Evolutionary conservation across 2,329 filamentous ascomycete genomes (phyloP).

Genomic region (Fusarium sp.): DNA sequence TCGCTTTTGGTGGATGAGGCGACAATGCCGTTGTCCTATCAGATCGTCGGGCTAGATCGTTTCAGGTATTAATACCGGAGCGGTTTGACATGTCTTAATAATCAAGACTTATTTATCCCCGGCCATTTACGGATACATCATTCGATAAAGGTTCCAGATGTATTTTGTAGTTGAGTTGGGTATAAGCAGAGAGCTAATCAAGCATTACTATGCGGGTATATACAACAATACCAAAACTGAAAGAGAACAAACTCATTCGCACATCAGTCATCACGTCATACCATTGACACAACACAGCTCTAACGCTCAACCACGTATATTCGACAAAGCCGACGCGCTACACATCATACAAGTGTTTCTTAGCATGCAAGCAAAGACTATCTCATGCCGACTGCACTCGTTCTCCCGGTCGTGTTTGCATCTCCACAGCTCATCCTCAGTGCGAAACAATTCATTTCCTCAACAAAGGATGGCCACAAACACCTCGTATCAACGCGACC

Average conservation of each 20-base stretch:
- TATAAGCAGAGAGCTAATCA: neutral
- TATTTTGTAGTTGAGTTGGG: neutral
- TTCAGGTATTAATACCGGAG: constrained; percentile 27
- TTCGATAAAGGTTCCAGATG: neutral
- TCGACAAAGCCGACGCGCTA: constrained; percentile 25
- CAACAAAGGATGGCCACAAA: constrained; percentile 12
- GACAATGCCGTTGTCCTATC: constrained; percentile 29
- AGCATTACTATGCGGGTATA: neutral
- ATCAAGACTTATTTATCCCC: constrained; percentile 13
- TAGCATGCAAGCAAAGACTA: constrained; percentile 20
- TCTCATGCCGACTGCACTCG: constrained; percentile 28
- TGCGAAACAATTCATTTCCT: constrained; percentile 2
- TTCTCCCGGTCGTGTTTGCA: constrained; percentile 32
- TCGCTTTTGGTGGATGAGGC: constrained; percentile 32
- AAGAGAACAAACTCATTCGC: neutral
- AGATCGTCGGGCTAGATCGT: constrained; percentile 23
- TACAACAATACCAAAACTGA: neutral
- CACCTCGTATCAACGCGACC: constrained; percentile 41
- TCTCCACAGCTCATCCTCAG: constrained; percentile 4
- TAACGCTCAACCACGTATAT: constrained; percentile 19
- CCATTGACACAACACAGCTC: neutral
- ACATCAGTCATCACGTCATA: neutral
- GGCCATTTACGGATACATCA: constrained; percentile 5
- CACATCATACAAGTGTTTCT: constrained; percentile 11
- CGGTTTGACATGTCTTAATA: constrained; percentile 29